Evolutionary conservation across 352 stramenopile genomes (phyloP), one percentile per base, ranked within the genome.

Genomic region (Phytophthora constricta): DNA sequence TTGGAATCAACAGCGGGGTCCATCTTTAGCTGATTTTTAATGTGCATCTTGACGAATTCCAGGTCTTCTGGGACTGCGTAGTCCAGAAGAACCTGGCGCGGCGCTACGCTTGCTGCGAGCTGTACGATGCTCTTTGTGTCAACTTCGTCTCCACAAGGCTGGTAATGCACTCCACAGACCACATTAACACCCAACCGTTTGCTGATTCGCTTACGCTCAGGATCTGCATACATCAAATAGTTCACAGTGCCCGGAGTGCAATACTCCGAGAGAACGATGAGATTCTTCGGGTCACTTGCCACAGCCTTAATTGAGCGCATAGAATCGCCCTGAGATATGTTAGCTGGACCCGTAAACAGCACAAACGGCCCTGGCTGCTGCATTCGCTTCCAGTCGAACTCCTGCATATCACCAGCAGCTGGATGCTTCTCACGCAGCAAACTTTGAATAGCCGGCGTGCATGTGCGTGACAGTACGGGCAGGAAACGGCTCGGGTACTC

Each of bases 111-210:
- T 5, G 80, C 77, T 20, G 79, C 81, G 5, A 96, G 71, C 43
- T 93, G 85, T 26, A 95, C 84, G 34, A 95, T 93, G 43, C 86
- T 95, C 62, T 91, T 93, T 2, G 87, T 79, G 41, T 95, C 89
- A 11, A 93, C 82, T 77, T 96, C 89, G 63, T 96, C 87, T 9
- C 87, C 75, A 42, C 85, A 93, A 34, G 89, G 89, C 34, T 95
- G 90, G 27, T 92, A 94, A 58, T 96, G 89, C 16, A 96, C 84
- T 10, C 89, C 87, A 48, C 89, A 96, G 16, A 76, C 70, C 16
- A 96, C 71, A 7, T 70, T 76, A 3, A 86, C 83, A n/a, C 84
- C 81, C 16, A 96, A 72, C 0, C 78, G 73, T 60, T 96, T 95
- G 53, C 72, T 89, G 9, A 83, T 77, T 17, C 89, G 82, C 23